phyloP scores from a whole-genome alignment of 257 asterid species.

The Solanum pimpinellifolium region DNA sequence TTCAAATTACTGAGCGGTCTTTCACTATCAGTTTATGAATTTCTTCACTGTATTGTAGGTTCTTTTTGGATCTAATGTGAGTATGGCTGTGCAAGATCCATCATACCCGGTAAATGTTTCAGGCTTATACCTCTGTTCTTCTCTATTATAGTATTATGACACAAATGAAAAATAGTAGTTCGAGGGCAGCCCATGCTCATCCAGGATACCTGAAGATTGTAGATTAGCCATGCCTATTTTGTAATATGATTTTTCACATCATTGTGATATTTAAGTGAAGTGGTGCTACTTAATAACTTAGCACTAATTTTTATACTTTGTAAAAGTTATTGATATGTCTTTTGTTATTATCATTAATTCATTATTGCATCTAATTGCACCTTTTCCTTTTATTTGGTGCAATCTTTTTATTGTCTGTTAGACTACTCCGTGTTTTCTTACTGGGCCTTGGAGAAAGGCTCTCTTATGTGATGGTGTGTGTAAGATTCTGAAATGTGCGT shows the following conservation, averaged over 20 bases:
- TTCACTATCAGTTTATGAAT: background rate
- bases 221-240: background rate
- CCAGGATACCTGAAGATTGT: background rate
- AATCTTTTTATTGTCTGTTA: background rate
- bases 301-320: background rate
- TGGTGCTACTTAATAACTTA: background rate
- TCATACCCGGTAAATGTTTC: slow-evolving; percentile 73
- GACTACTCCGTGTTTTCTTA: background rate
- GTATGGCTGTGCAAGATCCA: slow-evolving; percentile 98
- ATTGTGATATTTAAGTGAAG: background rate
- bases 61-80: slow-evolving; percentile 82
- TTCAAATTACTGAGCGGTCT: background rate
- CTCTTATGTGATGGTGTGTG: background rate
- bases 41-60: slow-evolving; percentile 37
- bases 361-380: background rate
- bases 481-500: background rate
- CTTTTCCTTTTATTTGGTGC: background rate
- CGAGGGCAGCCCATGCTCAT: background rate
- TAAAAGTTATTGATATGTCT: background rate
- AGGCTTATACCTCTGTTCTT: background rate
- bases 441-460: background rate
- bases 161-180: background rate
- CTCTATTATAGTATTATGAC: background rate
- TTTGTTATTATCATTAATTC: background rate
- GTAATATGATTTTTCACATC: background rate